Percentiles rank a stretch among this genome's conserved stretches.
Conservation (phyloP, 441 rosid genomes). For the Gossypium aridum region DNA sequence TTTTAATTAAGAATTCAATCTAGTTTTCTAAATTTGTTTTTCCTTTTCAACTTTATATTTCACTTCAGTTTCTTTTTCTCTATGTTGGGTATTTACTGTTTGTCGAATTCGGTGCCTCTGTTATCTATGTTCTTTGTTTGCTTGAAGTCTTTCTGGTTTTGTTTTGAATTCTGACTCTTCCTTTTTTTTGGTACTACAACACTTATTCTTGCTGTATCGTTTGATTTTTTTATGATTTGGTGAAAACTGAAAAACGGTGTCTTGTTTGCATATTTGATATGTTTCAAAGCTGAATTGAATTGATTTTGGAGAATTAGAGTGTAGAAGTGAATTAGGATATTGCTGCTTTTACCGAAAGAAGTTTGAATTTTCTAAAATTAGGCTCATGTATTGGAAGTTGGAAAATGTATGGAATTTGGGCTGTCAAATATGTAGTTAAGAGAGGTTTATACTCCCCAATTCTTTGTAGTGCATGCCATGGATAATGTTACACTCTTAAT, state of each 20-base stretch:
- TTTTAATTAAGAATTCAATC: background rate
- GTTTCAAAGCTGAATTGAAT: background rate
- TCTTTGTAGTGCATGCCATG: background rate
- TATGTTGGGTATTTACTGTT: conserved; percentile 9
- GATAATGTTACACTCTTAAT: background rate
- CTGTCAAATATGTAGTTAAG: background rate
- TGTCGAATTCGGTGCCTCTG: background rate
- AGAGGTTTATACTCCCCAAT: background rate
- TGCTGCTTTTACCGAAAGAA: background rate
- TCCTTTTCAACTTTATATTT: background rate
- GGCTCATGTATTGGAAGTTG: background rate
- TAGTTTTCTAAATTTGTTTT: background rate
- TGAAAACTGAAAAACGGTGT: background rate
- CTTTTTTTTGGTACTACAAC: background rate
- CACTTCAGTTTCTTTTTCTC: background rate
- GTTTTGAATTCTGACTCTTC: background rate
- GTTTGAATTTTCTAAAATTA: background rate
- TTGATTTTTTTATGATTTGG: background rate
- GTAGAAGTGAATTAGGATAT: background rate
- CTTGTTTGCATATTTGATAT: background rate
- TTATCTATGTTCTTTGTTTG: background rate
- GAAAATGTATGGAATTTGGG: background rate
- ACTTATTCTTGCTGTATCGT: background rate
- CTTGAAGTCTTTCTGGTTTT: background rate
- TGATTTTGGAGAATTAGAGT: background rate